Evolutionary conservation across 495 filamentous ascomycete genomes (phyloP).

Genomic region (Aspergillus cristatus): DNA sequence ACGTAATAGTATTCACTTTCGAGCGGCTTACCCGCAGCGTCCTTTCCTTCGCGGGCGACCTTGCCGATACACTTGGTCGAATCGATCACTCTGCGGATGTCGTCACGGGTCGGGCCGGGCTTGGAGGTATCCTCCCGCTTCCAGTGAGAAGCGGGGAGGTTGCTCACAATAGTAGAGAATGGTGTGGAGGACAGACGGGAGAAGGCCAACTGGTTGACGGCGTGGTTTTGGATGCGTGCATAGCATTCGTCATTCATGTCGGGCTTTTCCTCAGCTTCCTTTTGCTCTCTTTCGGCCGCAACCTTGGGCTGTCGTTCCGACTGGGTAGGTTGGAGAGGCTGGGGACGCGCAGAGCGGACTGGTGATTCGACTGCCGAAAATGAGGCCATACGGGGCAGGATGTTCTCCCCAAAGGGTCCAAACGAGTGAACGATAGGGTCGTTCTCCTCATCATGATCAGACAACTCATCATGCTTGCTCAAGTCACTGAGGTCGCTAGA

Average conservation of each 20-base stretch:
- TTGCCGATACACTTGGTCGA: constrained; percentile 69
- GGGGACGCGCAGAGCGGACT: constrained; percentile 27
- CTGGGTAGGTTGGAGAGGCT: constrained; percentile 28
- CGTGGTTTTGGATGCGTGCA: constrained; percentile 57
- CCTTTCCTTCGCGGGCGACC: constrained; percentile 85
- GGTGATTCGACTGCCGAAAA: constrained; percentile 54
- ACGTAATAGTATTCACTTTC: constrained; percentile 98
- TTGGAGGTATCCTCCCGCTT: constrained; percentile 30
- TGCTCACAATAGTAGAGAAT: constrained; percentile 74
- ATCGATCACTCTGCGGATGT: constrained; percentile 63
- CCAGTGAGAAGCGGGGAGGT: constrained; percentile 63
- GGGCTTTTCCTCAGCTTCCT: constrained; percentile 19
- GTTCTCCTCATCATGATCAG: constrained; percentile 84
- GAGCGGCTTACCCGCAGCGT: constrained; percentile 86
- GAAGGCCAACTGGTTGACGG: constrained; percentile 91
- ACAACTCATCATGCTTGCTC: constrained; percentile 49
- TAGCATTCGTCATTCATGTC: constrained; percentile 25
- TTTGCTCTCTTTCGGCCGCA: constrained; percentile 8
- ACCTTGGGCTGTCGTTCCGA: constrained; percentile 27
- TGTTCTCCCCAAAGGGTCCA: constrained; percentile 74
- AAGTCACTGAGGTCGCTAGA: constrained; percentile 55
- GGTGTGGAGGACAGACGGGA: constrained; percentile 90
- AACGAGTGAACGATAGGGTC: constrained; percentile 87
- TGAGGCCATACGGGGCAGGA: constrained; percentile 68
- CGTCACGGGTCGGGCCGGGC: constrained; percentile 45